phyloP scores from a whole-genome alignment of 805 yeast genomes.

The Candida sakaeoensis region DNA sequence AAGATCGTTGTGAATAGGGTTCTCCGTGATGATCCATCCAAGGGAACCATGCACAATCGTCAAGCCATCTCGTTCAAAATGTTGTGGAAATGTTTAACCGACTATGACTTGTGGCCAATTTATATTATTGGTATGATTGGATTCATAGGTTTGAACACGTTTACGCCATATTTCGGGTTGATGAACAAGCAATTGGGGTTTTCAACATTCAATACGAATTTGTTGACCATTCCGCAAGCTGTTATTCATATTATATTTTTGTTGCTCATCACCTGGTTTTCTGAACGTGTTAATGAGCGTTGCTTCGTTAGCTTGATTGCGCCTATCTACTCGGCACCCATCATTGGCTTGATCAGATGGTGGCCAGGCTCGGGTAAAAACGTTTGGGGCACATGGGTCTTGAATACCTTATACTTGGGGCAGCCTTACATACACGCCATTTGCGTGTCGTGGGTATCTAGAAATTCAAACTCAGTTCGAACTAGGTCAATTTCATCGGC shows the following conservation, averaged over 20 bases:
- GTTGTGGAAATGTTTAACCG: conserved; percentile 40
- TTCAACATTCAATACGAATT: conserved; percentile 19
- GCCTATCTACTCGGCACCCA: conserved; percentile 10
- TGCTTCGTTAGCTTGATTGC: conserved; percentile 7
- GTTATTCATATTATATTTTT: conserved; percentile 33
- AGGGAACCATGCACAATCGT: conserved; percentile 54
- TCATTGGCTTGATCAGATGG: conserved; percentile 8
- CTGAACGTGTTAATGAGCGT: conserved; percentile 31
- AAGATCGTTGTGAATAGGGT: conserved; percentile 56
- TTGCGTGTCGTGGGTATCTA: conserved; percentile 48
- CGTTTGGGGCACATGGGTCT: conserved; percentile 12
- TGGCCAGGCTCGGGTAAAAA: conserved; percentile 11
- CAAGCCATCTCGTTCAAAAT: conserved; percentile 45
- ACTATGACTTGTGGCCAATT: conserved; percentile 42
- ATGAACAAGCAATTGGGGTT: conserved; percentile 18
- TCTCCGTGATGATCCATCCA: conserved; percentile 58
- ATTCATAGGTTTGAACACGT: conserved; percentile 17
- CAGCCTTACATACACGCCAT: conserved; percentile 26
- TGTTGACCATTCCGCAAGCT: conserved; percentile 20
- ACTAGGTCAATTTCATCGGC: conserved; percentile 64
- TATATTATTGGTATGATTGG: conserved; percentile 35
- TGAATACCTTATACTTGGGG: conserved; percentile 19
- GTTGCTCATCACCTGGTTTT: conserved; percentile 31
- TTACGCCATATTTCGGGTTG: conserved; percentile 11
- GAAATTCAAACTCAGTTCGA: conserved; percentile 60